Percentiles rank a stretch among this genome's conserved stretches.
Conservation (phyloP, 2,329 filamentous ascomycete genomes). For the Diaporthe citrichinensis region DNA sequence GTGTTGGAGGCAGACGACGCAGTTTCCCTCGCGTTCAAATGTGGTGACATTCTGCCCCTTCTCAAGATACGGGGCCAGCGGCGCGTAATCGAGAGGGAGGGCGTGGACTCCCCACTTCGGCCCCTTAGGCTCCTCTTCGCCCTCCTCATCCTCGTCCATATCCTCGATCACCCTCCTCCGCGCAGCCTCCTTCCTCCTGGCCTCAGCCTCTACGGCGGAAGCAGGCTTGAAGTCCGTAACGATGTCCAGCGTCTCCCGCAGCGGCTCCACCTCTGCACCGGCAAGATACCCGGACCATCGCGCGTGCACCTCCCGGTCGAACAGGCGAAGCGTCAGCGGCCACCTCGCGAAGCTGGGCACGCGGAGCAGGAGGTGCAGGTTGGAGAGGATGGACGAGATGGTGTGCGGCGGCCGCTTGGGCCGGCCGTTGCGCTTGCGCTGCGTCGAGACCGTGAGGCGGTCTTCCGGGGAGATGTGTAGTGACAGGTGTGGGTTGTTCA, state of each 20-base stretch:
- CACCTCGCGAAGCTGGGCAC: constrained; percentile 85
- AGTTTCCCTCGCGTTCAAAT: constrained; percentile 70
- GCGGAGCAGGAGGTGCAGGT: constrained; percentile 84
- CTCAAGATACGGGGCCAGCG: constrained; percentile 66
- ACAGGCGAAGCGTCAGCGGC: constrained; percentile 88
- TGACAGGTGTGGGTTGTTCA: constrained; percentile 87
- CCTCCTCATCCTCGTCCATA: neutral
- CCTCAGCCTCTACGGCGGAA: constrained; percentile 27
- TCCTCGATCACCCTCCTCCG: neutral
- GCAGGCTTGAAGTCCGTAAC: constrained; percentile 66
- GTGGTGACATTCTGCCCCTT: constrained; percentile 68
- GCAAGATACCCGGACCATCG: constrained; percentile 76
- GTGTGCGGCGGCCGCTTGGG: constrained; percentile 71
- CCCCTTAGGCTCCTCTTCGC: neutral
- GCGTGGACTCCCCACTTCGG: constrained; percentile 64
- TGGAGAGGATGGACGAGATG: constrained; percentile 79
- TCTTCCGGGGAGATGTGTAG: constrained; percentile 79
- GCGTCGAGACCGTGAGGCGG: constrained; percentile 68
- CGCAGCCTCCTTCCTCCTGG: constrained; percentile 20
- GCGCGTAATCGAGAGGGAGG: constrained; percentile 68
- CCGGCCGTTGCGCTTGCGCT: constrained; percentile 66
- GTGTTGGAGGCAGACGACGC: constrained; percentile 64
- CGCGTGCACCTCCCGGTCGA: constrained; percentile 76
- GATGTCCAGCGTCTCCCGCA: constrained; percentile 66
- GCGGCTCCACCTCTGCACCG: constrained; percentile 58